These are phyloP conservation scores for Aphanoascus verrucosus DNA, from an alignment of 2,329 filamentous ascomycete species.

Conservation along the genomic window DNA sequence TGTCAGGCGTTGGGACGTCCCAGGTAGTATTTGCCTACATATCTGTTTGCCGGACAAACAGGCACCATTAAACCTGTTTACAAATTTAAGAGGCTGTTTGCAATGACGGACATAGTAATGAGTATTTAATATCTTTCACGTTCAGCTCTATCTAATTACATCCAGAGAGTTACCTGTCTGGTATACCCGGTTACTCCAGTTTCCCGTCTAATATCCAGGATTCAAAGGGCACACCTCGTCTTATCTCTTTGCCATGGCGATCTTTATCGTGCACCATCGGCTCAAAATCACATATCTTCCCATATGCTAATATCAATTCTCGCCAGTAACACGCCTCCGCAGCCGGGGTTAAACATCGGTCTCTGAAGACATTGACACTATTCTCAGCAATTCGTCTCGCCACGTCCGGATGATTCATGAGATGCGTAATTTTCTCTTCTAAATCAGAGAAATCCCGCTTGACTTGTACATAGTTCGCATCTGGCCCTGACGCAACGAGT, in stretches of 20 bases:
- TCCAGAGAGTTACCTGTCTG: not conserved
- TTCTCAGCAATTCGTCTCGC: slow-evolving; percentile 44
- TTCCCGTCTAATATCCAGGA: slow-evolving; percentile 27
- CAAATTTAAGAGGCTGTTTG: too few relatives aligned
- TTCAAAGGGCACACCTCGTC: slow-evolving; percentile 33
- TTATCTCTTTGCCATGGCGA: slow-evolving; percentile 22
- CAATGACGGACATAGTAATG: not conserved
- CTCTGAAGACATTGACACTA: slow-evolving; percentile 39
- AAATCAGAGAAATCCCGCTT: slow-evolving; percentile 48
- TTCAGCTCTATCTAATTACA: not conserved
- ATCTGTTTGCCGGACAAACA: not conserved
- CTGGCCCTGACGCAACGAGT: slow-evolving; percentile 35
- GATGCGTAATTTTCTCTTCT: slow-evolving; percentile 32
- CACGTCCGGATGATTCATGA: slow-evolving; percentile 34
- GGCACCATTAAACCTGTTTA: not conserved
- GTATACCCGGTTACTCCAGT: not conserved
- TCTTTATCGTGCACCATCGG: slow-evolving; percentile 26
- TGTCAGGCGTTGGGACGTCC: not conserved
- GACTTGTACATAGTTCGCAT: slow-evolving; percentile 43
- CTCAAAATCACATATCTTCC: slow-evolving; percentile 33
- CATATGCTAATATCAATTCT: slow-evolving; percentile 34
- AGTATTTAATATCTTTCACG: slow-evolving; percentile 6
- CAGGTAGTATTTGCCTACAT: too few relatives aligned
- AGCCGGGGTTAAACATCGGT: slow-evolving; percentile 45
- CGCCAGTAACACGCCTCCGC: slow-evolving; percentile 49